Conservation (phyloP, 2,329 filamentous ascomycete species). For the Xylaria digitata region DNA sequence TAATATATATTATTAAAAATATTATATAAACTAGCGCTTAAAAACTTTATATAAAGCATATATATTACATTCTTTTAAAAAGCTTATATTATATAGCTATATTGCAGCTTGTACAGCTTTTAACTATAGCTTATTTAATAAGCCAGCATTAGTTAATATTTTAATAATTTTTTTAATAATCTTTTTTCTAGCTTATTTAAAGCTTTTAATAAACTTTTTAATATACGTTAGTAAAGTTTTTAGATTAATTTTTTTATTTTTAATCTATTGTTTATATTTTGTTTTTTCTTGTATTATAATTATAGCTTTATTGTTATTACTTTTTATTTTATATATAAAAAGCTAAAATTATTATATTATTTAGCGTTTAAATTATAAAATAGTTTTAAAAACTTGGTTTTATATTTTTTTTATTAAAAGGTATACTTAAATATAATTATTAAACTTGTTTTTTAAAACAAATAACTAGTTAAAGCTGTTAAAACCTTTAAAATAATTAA, state of each 20-base stretch:
- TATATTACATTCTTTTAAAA: not conserved
- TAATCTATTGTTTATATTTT: not conserved
- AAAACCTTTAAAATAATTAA: not conserved
- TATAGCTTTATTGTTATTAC: no score
- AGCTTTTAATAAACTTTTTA: not conserved
- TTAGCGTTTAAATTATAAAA: not conserved
- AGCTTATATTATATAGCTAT: not conserved
- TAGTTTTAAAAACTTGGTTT: not conserved
- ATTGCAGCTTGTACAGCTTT: not conserved
- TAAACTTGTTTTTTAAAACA: not conserved
- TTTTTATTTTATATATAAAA: constrained; percentile 3
- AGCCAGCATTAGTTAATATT: not conserved
- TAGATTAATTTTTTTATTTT: not conserved
- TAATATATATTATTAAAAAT: not conserved
- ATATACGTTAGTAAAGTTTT: not conserved
- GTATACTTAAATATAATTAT: no score
- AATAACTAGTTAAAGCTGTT: not conserved
- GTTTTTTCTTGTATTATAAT: no score
- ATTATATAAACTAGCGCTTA: not conserved
- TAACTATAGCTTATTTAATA: not conserved
- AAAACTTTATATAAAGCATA: not conserved
- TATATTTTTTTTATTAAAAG: not conserved
- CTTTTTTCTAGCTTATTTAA: not conserved
- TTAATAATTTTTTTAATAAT: not conserved
- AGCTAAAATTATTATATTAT: not conserved